Base-by-base conservation (phyloP, 2,329 filamentous ascomycete genomes). In the Gnomoniopsis smithogilvyi region DNA sequence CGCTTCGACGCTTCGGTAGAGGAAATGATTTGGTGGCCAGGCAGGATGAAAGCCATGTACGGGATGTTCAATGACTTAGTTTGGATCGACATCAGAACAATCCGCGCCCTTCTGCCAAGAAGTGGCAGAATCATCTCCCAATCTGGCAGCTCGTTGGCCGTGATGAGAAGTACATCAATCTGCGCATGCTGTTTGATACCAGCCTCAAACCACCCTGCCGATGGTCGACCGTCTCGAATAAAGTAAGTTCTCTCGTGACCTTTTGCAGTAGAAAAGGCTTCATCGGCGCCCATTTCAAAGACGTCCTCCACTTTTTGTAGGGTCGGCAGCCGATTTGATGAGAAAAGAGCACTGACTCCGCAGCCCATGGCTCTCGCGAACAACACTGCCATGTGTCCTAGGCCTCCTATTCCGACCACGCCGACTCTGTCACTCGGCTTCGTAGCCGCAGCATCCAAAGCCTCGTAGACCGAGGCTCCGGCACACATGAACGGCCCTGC, bases 381-480 rank as follows among this genome's bases (percentile, higher is more conserved):
- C 65, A 86, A 82, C 57, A 88, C 84, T 6, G 84, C 85, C 45
- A 87, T 70, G 67, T 88, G 85, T 1, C 85, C 85, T 2, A 87
- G 74, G 33, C 85, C 85, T 48, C 87, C 79, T 50, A 60, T 88
- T 54, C 83, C 85, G 21, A 88, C 75, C 51, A 75, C 64, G 10
- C 72, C 73, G 46, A 75, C 68, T 45, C 67, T 64, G 46, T 70
- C 65, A 6, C 62, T 63, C 14, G 68, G 62, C 24, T 66, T 58
- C 51, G 67, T 69, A 6, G 59, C 62, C n/a, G 63, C 63, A 38
- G 64, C 63, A 14, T 58, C 51, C 19, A 74, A 64, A 7, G 65
- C 68, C 51, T 69, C 69, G 61, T 68, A 74, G 1, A 78, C 76
- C 4, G 76, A 77, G 7, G 76, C 76, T 1, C 77, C 76, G 6